These are phyloP conservation scores for Themeda triandra DNA, from an alignment of 176 grass and related monocot genomes.

Conservation along the genomic window DNA sequence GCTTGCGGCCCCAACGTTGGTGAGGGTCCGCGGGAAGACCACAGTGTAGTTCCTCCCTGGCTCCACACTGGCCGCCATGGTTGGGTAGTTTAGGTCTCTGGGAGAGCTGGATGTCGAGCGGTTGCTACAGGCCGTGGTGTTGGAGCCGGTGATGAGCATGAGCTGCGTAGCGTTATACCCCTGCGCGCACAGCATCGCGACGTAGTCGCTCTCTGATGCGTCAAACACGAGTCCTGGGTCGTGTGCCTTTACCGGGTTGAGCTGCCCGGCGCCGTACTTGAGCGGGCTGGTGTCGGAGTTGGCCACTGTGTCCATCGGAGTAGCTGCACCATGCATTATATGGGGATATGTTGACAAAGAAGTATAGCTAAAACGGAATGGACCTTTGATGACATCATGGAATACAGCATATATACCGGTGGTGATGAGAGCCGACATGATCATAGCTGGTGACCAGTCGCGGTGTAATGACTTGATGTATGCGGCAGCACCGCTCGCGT, in stretches of 20 bases:
- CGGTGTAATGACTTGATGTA: constrained; percentile 55
- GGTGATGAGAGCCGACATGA: constrained; percentile 61
- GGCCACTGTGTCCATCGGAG: constrained; percentile 25
- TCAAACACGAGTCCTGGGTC: constrained; percentile 49
- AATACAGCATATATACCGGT: constrained; percentile 6
- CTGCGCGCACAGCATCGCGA: constrained; percentile 30
- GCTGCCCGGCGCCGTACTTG: constrained; percentile 42
- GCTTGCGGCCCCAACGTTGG: constrained; percentile 20
- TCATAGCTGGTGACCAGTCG: constrained; percentile 51
- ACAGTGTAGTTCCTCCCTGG: not conserved
- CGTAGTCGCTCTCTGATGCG: not conserved
- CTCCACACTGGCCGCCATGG: constrained; percentile 11
- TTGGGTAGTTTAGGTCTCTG: constrained; percentile 44
- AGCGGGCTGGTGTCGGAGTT: constrained; percentile 28
- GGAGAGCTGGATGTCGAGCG: not conserved
- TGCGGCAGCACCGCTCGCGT: not conserved
- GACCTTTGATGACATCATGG: not conserved
- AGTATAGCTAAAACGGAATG: not conserved
- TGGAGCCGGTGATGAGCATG: constrained; percentile 12
- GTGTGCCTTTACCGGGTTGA: constrained; percentile 22
- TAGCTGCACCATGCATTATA: constrained; percentile 17
- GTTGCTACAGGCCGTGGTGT: not conserved
- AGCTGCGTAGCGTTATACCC: constrained; percentile 35
- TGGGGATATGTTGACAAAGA: too few relatives aligned
- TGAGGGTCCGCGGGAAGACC: constrained; percentile 28